Evolutionary conservation across 2,329 filamentous ascomycete species (phyloP).

Genomic region (Gaeumannomyces tritici): DNA sequence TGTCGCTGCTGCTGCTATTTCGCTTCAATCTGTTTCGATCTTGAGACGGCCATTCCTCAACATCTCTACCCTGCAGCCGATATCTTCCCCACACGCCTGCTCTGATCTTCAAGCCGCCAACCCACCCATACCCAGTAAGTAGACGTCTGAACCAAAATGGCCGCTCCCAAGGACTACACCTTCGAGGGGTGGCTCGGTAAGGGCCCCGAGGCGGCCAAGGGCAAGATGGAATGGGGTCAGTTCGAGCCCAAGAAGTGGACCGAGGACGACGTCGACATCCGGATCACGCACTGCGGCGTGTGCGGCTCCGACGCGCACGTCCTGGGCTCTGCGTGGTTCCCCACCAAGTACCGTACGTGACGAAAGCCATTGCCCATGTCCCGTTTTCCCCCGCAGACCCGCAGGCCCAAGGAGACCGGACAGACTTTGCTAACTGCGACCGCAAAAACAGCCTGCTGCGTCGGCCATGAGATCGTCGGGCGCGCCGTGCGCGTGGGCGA

Average conservation of each 20-base stretch:
- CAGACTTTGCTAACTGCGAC: background rate
- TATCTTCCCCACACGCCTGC: too few species aligned
- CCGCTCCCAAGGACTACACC: constrained; percentile 28
- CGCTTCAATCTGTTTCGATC: too few species aligned
- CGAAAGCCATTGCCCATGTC: too few species aligned
- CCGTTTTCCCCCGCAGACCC: too few species aligned
- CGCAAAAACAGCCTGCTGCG: constrained; percentile 28
- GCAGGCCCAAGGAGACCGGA: too few species aligned
- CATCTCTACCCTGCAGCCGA: too few species aligned
- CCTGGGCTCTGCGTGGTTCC: constrained; percentile 42
- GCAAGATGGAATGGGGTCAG: constrained; percentile 44
- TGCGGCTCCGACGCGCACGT: constrained; percentile 54
- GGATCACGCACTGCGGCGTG: constrained; percentile 56
- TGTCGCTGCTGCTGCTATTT: too few species aligned
- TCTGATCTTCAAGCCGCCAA: too few species aligned
- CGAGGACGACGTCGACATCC: constrained; percentile 56
- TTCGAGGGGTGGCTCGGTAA: constrained; percentile 44
- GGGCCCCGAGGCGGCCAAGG: constrained; percentile 27
- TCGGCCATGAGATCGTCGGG: constrained; percentile 59
- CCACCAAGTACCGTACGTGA: constrained; percentile 22
- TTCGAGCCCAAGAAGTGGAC: constrained; percentile 58
- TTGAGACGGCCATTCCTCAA: too few species aligned
- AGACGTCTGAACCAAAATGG: constrained; percentile 4
- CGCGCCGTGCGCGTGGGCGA: constrained; percentile 43
- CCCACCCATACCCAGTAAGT: too few species aligned